Percentiles rank a stretch among this genome's conserved stretches.
Conservation (phyloP, 177 flowering plant genomes). For the Telopea speciosissima region DNA sequence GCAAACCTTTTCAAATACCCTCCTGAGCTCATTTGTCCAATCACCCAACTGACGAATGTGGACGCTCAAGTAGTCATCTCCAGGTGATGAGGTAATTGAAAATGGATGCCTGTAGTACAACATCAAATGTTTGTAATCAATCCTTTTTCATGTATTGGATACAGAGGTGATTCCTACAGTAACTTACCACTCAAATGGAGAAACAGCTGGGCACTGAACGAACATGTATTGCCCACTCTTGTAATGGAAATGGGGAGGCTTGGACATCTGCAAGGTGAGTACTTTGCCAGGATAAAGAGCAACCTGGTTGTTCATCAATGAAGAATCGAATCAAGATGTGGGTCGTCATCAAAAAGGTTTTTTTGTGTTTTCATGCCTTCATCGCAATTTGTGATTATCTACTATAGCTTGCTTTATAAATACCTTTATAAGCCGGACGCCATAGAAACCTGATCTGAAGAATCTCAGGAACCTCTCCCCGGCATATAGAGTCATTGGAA, state of each 20-base stretch:
- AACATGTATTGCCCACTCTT: slow-evolving; percentile 99
- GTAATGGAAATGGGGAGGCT: slow-evolving; percentile 85
- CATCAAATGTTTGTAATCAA: neutral
- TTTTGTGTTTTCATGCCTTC: too few relatives aligned
- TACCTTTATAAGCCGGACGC: slow-evolving; percentile 84
- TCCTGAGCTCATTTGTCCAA: slow-evolving; percentile 92
- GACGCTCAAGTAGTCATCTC: slow-evolving; percentile 82
- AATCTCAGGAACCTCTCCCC: slow-evolving; percentile 81
- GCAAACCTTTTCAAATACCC: slow-evolving; percentile 78
- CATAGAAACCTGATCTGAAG: slow-evolving; percentile 64
- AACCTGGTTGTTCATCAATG: slow-evolving; percentile 43
- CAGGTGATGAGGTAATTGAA: slow-evolving; percentile 97
- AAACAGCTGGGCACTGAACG: slow-evolving; percentile 95
- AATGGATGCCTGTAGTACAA: slow-evolving; percentile 80
- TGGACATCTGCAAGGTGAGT: slow-evolving; percentile 86
- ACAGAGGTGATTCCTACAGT: too few relatives aligned
- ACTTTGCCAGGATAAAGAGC: slow-evolving; percentile 96
- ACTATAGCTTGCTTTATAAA: neutral
- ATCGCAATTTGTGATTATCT: neutral
- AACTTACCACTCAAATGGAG: slow-evolving; percentile 96
- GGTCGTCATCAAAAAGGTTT: too few relatives aligned
- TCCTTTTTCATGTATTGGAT: too few relatives aligned
- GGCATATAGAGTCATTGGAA: slow-evolving; percentile 77
- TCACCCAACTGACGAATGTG: slow-evolving; percentile 92
- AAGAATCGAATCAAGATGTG: neutral